These are phyloP conservation scores for Diaporthe ilicicola DNA, from an alignment of 2,329 filamentous ascomycete genomes.

Conservation along the genomic window DNA sequence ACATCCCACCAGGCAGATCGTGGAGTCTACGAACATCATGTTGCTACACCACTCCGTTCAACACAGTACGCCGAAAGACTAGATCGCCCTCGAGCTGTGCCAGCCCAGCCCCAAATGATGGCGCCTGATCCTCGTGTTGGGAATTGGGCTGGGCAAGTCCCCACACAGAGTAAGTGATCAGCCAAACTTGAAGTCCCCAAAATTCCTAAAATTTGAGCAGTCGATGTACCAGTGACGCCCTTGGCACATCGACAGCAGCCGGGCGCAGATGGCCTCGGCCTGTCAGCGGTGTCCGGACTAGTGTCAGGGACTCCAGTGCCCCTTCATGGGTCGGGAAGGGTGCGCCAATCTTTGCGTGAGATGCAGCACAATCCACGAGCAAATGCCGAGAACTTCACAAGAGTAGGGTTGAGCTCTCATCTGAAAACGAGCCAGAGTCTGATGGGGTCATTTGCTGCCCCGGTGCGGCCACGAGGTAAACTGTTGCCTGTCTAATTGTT, in stretches of 20 bases:
- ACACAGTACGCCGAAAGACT: constrained; percentile 2
- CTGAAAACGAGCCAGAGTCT: constrained; percentile 31
- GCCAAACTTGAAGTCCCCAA: neutral
- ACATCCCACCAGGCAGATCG: constrained; percentile 20
- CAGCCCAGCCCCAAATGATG: constrained; percentile 9
- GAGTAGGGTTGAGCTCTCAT: constrained; percentile 31
- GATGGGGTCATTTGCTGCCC: neutral
- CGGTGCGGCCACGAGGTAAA: constrained; percentile 27
- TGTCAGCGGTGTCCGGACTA: constrained; percentile 43
- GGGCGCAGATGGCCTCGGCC: constrained; percentile 35
- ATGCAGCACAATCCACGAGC: constrained; percentile 22
- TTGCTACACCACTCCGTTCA: constrained; percentile 6
- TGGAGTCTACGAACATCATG: constrained; percentile 29
- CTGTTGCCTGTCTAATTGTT: neutral
- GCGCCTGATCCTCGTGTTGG: constrained; percentile 1
- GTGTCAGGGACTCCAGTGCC: constrained; percentile 40
- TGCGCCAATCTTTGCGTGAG: constrained; percentile 17
- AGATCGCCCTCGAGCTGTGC: neutral
- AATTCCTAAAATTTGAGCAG: constrained; percentile 33
- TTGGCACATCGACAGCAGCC: constrained; percentile 43
- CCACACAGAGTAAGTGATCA: constrained; percentile 34
- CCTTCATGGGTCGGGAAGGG: constrained; percentile 17
- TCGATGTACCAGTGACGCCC: constrained; percentile 44
- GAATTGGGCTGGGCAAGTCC: constrained; percentile 28
- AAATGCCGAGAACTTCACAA: constrained; percentile 15